Base-by-base conservation (phyloP, 345 rosid genomes). In the Eucalyptus grandis region DNA sequence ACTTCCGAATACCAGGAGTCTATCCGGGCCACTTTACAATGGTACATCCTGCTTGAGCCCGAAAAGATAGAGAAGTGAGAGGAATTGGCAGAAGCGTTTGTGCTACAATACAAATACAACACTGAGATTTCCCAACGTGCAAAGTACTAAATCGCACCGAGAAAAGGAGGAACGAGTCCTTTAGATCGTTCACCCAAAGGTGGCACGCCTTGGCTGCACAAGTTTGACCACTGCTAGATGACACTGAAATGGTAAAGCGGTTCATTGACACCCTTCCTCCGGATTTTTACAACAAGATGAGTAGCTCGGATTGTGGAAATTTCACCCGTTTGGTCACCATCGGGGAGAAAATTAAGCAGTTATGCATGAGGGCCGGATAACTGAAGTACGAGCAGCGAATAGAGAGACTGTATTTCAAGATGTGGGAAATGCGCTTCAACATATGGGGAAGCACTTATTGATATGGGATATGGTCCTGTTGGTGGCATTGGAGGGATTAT, bases 241-340 rank as follows among this genome's bases (percentile, higher is more conserved):
- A 65, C 31, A 65, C 15, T 6, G 9, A 65, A 16, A 65, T 65
- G 37, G 19, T 1, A 8, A 1, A 65, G 31, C 8, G 0, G 8
- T 65, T 2, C 37, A 14, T 14, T 7, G 3, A 30, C 0, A 14
- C 37, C n/a, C 2, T 4, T 30, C 37, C 37, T n/a, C 4, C 3
- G 0, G 10, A 65, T 6, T 65, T 14, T 7, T 0, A 14, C 17
- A 1, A n/a, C 34, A 62, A 30, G 17, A 65, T 65, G 19, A n/a
- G 31, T 65, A 8, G 72, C 14, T 65, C 1, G 4, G 8, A 0
- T 30, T 2, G 72, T 0, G 72, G 31, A 7, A 65, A n/a, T 7
- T 65, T 30, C 16, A 13, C 37, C 37, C 19, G 37, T n/a, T 14
- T 65, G 19, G 37, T 65, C 16, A 0, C 9, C 17, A 65, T 65